Evolutionary conservation across 352 stramenopile genomes (phyloP), one percentile per base, ranked within the genome.

Genomic region (Phytopythium kandeliae): DNA sequence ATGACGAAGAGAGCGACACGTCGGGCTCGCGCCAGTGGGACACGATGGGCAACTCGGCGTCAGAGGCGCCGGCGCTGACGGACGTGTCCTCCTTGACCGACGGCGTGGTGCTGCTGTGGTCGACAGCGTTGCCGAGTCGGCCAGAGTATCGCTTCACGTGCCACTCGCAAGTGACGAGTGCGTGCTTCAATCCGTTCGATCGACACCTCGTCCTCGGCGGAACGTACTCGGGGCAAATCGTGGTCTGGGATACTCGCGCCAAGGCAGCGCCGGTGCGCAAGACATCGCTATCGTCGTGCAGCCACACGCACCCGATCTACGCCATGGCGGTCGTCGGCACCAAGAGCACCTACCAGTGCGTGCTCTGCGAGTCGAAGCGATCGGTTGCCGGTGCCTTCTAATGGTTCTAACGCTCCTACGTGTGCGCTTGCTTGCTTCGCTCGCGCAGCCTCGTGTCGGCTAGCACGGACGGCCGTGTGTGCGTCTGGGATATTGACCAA

Each of bases 241-340:
- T 95, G 36, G 63, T 93, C 26, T 96, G 85, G 85, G 85, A 96
- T 38, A 90, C 83, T 0, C 78, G 85, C 33, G 84, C 85, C 4
- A 95, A 92, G 63, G 69, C 60, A 13, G 71, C 78, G 13, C 85
- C 85, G 0, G 84, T 96, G 47, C 79, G 92, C 40, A 93, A 92
- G 56, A 96, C 82, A 4, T 82, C 76, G 44, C 59, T 95, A 22
- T 91, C 83, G 28, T 71, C 80, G 15, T 79, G 74, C 30, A 88
- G 79, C 50, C 85, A 96, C 55, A 95, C 83, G 25, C 85, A 96
- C 47, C 85, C 85, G 21, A 92, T 96, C 51, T 96, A 95, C 57
- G 71, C 81, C 3, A 92, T 96, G 78, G 62, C 69, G 34, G 66
- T 96, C 48, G 74, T 89, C 15, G 85, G 85, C 28, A 86, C 76